phyloP scores from a whole-genome alignment of 768 basidiomycete genomes.

The Pulveroboletus ravenelii region DNA sequence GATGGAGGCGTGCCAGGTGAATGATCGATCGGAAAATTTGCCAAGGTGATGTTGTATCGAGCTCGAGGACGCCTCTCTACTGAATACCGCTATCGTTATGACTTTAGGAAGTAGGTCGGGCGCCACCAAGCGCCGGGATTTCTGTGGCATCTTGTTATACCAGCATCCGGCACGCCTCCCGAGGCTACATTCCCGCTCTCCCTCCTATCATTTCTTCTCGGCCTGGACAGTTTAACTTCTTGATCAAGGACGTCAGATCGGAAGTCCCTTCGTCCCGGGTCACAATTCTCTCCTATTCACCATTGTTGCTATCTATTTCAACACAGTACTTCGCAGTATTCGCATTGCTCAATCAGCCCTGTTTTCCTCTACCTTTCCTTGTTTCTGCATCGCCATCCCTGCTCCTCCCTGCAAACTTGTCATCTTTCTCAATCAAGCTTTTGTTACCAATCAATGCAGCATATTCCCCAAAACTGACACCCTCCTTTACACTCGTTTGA shows the following conservation, averaged over 20 bases:
- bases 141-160: slow-evolving; percentile 20
- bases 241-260: slow-evolving; percentile 16
- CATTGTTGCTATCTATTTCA: slow-evolving; percentile 24
- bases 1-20: slow-evolving; percentile 16
- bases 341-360: slow-evolving; percentile 20
- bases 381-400: slow-evolving; percentile 22
- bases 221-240: slow-evolving; percentile 14
- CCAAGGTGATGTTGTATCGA: slow-evolving; percentile 30
- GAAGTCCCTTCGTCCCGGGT: slow-evolving; percentile 17
- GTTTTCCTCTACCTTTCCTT: slow-evolving; percentile 16
- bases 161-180: slow-evolving; percentile 8
- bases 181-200: slow-evolving; percentile 1
- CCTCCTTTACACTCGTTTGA: slow-evolving; percentile 28
- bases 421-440: slow-evolving; percentile 10
- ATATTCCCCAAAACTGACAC: slow-evolving; percentile 23
- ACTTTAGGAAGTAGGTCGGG: slow-evolving; percentile 16
- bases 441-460: slow-evolving; percentile 19
- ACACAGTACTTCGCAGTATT: slow-evolving; percentile 22
- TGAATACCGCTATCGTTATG: slow-evolving; percentile 17
- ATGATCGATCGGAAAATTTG: slow-evolving; percentile 7
- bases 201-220: slow-evolving; percentile 8
- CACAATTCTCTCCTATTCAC: slow-evolving; percentile 14
- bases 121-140: slow-evolving; percentile 9
- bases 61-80: slow-evolving; percentile 11
- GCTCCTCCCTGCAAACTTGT: slow-evolving; percentile 17